Conservation (phyloP, 2,329 filamentous ascomycete species). For the Fusarium incarnatum region DNA sequence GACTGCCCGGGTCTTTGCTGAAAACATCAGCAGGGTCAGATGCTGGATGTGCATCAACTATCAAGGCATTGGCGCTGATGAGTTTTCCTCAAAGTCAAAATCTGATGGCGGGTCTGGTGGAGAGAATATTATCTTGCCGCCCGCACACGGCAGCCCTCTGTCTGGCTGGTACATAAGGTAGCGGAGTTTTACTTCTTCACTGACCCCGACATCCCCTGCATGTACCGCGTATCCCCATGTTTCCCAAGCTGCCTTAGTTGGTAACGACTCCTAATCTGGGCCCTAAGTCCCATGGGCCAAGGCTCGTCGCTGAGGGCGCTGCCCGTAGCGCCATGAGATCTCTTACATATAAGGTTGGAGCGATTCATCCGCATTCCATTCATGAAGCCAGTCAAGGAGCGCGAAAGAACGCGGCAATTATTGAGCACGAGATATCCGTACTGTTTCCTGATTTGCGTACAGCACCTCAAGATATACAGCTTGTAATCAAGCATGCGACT, state of each 20-base stretch:
- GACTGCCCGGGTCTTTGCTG: background rate
- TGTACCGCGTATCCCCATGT: conserved; percentile 16
- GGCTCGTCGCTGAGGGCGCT: conserved; percentile 45
- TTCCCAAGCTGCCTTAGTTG: conserved; percentile 26
- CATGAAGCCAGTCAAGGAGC: background rate
- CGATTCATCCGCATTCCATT: conserved; percentile 36
- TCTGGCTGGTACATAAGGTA: background rate
- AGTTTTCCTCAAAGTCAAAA: conserved; percentile 18
- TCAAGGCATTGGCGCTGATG: background rate
- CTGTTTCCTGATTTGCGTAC: background rate
- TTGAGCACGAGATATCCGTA: background rate
- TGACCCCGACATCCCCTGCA: conserved; percentile 15
- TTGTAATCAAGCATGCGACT: background rate
- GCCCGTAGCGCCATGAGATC: conserved; percentile 33
- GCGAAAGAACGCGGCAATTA: background rate
- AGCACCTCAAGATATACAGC: background rate
- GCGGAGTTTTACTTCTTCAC: conserved; percentile 27
- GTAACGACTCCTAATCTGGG: conserved; percentile 29
- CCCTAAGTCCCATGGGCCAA: conserved; percentile 28
- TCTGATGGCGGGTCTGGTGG: conserved; percentile 32
- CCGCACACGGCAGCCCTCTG: conserved; percentile 37
- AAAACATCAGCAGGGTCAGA: background rate
- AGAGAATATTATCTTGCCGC: conserved; percentile 31
- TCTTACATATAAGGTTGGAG: conserved; percentile 30
- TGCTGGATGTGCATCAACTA: background rate